Base-by-base conservation (phyloP, 768 basidiomycete genomes). In the Trametes sanguinea region DNA sequence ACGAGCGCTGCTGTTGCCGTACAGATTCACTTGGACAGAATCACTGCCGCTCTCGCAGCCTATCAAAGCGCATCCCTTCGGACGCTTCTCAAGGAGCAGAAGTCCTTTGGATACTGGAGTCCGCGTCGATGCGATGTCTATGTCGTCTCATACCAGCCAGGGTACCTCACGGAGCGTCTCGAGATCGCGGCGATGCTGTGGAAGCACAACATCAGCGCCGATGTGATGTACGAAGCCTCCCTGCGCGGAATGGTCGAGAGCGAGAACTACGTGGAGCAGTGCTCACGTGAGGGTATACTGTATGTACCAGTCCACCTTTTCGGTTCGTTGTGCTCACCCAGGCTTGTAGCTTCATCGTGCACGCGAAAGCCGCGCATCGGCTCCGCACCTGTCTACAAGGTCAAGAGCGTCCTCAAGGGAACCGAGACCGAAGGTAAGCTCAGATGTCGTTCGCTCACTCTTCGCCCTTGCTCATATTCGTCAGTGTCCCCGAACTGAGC, bases 81-180 rank as follows among this genome's bases (percentile, higher is more conserved):
- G 70, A 81, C 81, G 2, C 78, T 92, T 5, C 77, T 92, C 54
- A 92, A 89, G 71, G 90, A 92, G 68, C 84, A 87, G 62, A 84
- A 85, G 10, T 92, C 93, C 0, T 94, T 92, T 63, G 92, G 93
- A 0, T 90, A 85, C 69, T 94, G 90, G 91, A 90, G 90, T 72
- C 92, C 92, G n/a, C 82, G 92, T 14, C 80, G 91, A 42, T 94
- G 93, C 66, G 92, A 94, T 65, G 92, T 94, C 10, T 94, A 94
- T 64, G 80, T 94, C 11, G 84, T 92, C 30, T 90, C 90, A 0
- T 90, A 87, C 62, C 86, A 90, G 63, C 77, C 85, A 7, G 92
- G 92, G 9, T 81, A 86, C 68, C 76, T 94, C 39, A 84, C 86
- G 63, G 92, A 93, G 54, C 81, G 92, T 45, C 80, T 94, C 16